phyloP scores from a whole-genome alignment of 2,329 filamentous ascomycete genomes.

The Chlorencoelia australis region DNA sequence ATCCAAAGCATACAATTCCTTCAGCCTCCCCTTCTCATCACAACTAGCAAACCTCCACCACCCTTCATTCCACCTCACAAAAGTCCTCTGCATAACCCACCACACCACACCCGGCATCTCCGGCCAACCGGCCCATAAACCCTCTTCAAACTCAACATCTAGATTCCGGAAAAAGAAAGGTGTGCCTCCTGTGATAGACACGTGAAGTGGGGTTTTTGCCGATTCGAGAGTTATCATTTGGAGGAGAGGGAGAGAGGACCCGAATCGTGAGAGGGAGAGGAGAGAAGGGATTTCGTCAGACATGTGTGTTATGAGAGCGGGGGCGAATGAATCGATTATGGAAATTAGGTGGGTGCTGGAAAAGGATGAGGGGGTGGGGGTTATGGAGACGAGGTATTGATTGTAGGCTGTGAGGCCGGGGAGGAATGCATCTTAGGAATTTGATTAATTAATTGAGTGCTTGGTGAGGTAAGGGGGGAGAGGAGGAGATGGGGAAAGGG shows the following conservation, averaged over 20 bases:
- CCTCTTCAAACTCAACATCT: slow-evolving; percentile 13
- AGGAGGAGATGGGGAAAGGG: no score
- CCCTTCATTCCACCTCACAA: slow-evolving; percentile 7
- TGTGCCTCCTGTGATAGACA: slow-evolving; percentile 8
- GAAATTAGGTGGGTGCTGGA: slow-evolving; percentile 6
- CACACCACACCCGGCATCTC: slow-evolving; percentile 7
- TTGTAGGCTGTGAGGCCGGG: slow-evolving; percentile 10
- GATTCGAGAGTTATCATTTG: slow-evolving; percentile 6
- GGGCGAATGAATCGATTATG: slow-evolving; percentile 29
- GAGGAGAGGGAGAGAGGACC: slow-evolving; percentile 6
- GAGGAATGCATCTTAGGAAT: slow-evolving; percentile 13
- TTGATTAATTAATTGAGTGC: no score
- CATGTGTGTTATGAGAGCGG: slow-evolving; percentile 28
- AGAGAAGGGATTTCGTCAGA: slow-evolving; percentile 32
- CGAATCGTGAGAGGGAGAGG: slow-evolving; percentile 12
- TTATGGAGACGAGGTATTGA: slow-evolving; percentile 5
- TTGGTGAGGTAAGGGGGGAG: no score
- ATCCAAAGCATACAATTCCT: slow-evolving; percentile 4
- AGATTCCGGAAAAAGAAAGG: slow-evolving; percentile 15
- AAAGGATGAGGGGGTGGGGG: slow-evolving; percentile 1
- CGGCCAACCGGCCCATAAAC: slow-evolving; percentile 11
- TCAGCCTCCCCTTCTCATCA: slow-evolving; percentile 10
- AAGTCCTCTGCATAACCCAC: slow-evolving; percentile 9
- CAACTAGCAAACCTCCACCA: slow-evolving; percentile 14
- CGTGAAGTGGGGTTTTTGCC: slow-evolving; percentile 6